A percentile compares a stretch with the other conserved stretches of the same genome.
phyloP scores from a whole-genome alignment of 805 yeast genomes.

The Starmerella floris region DNA sequence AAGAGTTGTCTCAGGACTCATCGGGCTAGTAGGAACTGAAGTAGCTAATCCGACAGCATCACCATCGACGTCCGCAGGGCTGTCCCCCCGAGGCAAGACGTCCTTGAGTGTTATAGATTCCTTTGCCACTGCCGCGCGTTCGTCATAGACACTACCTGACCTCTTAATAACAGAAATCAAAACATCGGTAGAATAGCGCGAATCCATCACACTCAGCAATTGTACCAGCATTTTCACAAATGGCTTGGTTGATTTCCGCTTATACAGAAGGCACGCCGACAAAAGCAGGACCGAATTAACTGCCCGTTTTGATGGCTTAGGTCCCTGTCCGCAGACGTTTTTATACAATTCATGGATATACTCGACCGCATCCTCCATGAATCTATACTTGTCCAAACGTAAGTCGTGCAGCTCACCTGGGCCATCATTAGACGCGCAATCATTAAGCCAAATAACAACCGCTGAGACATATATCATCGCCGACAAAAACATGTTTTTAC shows the following conservation, averaged over 20 bases:
- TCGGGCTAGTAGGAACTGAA: no score
- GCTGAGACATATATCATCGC: conserved; percentile 23
- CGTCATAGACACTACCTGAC: conserved; percentile 8
- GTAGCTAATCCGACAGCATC: no score
- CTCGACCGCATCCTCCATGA: conserved; percentile 21
- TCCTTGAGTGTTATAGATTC: neutral
- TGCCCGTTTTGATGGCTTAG: conserved; percentile 7
- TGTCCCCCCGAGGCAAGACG: no score
- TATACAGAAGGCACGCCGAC: conserved; percentile 19
- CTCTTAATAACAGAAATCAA: conserved; percentile 12
- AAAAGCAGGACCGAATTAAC: conserved; percentile 15
- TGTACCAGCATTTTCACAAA: conserved; percentile 16
- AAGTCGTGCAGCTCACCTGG: conserved; percentile 5
- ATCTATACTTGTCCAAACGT: conserved; percentile 14
- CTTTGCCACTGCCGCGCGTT: conserved; percentile 1
- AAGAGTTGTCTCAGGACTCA: no score
- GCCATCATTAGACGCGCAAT: conserved; percentile 10
- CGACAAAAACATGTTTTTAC: conserved; percentile 21
- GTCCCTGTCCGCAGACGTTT: conserved; percentile 1
- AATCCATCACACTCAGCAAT: conserved; percentile 19
- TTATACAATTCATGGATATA: conserved; percentile 17
- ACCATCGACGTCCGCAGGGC: no score
- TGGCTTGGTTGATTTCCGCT: conserved; percentile 15
- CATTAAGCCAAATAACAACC: conserved; percentile 24
- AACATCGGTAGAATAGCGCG: conserved; percentile 7